These are phyloP conservation scores for Helianthus annuus DNA, from an alignment of 129 eudicot species.

Conservation along the genomic window DNA sequence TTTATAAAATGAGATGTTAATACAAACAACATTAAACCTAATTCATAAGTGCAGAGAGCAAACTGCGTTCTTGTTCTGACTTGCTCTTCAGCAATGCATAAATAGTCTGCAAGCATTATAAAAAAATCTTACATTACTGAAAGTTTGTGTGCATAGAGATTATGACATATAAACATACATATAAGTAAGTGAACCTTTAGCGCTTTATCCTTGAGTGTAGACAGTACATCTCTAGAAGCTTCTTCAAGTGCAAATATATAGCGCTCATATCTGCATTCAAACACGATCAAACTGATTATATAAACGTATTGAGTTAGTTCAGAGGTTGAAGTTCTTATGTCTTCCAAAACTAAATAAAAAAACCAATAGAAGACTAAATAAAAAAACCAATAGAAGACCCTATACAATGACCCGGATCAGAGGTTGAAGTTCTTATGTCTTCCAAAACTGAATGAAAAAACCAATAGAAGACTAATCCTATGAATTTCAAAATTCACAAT, in stretches of 20 bases:
- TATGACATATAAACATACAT: neutral
- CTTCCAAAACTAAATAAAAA: too few relatives aligned
- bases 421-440: too few relatives aligned
- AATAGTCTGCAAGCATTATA: constrained; percentile 58
- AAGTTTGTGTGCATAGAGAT: neutral
- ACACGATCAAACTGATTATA: constrained; percentile 5
- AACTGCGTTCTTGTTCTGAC: constrained; percentile 93
- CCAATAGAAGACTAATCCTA: too few relatives aligned
- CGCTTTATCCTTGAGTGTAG: constrained; percentile 83
- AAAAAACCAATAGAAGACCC: too few relatives aligned
- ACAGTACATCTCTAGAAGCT: constrained; percentile 83
- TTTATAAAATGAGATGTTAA: neutral
- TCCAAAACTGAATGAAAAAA: too few relatives aligned
- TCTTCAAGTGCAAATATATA: constrained; percentile 86
- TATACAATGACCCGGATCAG: too few relatives aligned
- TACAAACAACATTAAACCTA: constrained; percentile 72
- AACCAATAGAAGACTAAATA: too few relatives aligned
- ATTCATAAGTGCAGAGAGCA: constrained; percentile 86
- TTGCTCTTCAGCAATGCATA: constrained; percentile 75
- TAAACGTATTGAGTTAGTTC: neutral
- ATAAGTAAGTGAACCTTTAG: constrained; percentile 57
- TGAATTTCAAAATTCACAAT: too few relatives aligned
- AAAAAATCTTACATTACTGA: neutral
- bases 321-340: too few relatives aligned
- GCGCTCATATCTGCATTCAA: constrained; percentile 66